phyloP scores from a whole-genome alignment of 2,329 filamentous ascomycete species.

The Nigrospora sphaerica region DNA sequence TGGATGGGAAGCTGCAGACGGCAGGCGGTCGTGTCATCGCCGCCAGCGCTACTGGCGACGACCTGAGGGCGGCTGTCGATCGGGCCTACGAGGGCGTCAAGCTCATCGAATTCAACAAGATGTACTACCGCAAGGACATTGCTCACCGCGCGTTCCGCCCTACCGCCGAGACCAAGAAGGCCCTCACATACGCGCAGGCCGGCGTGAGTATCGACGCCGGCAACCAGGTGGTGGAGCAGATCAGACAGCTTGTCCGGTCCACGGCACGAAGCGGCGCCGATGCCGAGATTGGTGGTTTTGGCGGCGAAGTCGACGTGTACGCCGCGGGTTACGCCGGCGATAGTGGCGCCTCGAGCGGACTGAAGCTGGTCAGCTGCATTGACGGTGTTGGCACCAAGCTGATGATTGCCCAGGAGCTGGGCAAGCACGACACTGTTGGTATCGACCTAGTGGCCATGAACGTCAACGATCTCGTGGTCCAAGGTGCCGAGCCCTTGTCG shows the following conservation, averaged over 20 bases:
- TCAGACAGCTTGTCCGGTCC: constrained; percentile 82
- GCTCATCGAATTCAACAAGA: constrained; percentile 74
- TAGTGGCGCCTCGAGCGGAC: constrained; percentile 62
- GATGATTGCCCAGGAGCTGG: constrained; percentile 85
- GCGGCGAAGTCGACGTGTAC: constrained; percentile 74
- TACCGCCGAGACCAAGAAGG: constrained; percentile 31
- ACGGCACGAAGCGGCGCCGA: constrained; percentile 83
- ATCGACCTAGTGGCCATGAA: constrained; percentile 99
- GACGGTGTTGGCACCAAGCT: constrained; percentile 95
- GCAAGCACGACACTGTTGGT: constrained; percentile 88
- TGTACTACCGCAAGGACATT: constrained; percentile 92
- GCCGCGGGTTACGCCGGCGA: constrained; percentile 57
- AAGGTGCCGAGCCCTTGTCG: constrained; percentile 89
- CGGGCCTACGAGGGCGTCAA: constrained; percentile 82
- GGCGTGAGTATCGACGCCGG: constrained; percentile 93
- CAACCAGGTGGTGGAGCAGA: constrained; percentile 85
- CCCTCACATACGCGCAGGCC: constrained; percentile 84
- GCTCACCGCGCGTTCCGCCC: constrained; percentile 65
- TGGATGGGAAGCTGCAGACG: constrained; percentile 60
- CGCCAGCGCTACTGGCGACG: constrained; percentile 69
- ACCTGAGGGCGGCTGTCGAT: constrained; percentile 74
- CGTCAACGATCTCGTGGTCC: constrained; percentile 94
- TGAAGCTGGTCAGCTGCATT: constrained; percentile 80
- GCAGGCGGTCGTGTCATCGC: constrained; percentile 90
- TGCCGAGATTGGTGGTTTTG: constrained; percentile 91